Conservation (phyloP, 306 rosid species). For the Boehmeria nivea region DNA sequence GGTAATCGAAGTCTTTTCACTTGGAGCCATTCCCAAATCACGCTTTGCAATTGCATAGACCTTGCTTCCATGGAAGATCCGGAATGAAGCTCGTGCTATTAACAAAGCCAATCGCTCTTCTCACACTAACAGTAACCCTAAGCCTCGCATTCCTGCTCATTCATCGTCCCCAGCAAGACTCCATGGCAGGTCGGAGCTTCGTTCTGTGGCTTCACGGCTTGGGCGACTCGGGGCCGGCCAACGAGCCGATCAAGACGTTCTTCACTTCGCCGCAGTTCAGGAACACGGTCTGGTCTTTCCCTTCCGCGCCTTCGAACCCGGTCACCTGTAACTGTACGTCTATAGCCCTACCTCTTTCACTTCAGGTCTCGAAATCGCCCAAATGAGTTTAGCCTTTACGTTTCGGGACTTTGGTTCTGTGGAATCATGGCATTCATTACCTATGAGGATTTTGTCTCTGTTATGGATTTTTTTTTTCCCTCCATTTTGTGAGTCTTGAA, state of each 20-base stretch:
- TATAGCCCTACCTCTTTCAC: neutral
- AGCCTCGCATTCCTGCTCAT: slow-evolving; percentile 25
- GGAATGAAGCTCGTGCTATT: slow-evolving; percentile 31
- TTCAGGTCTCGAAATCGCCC: neutral
- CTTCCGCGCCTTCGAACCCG: slow-evolving; percentile 71
- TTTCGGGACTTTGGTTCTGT: too few species aligned
- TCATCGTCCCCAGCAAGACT: slow-evolving; percentile 19
- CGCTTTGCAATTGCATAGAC: too few species aligned
- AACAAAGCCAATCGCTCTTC: slow-evolving; percentile 26
- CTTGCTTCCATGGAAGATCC: slow-evolving; percentile 12
- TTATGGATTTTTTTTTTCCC: too few species aligned
- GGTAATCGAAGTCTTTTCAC: neutral
- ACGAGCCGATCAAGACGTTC: slow-evolving; percentile 69
- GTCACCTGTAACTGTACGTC: slow-evolving; percentile 78
- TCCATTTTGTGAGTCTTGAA: too few species aligned
- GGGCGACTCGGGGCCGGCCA: slow-evolving; percentile 92
- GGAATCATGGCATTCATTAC: too few species aligned
- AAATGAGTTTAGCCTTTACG: too few species aligned
- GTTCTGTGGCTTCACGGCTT: slow-evolving; percentile 82
- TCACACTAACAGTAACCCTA: slow-evolving; percentile 28
- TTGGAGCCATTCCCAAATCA: neutral
- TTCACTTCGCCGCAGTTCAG: slow-evolving; percentile 72
- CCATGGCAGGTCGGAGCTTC: slow-evolving; percentile 66
- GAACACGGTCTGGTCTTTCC: slow-evolving; percentile 72
- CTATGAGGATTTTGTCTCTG: too few species aligned